Percentiles rank a stretch among this genome's conserved stretches.
These are phyloP conservation scores for Lasiosphaeria miniovina DNA, from an alignment of 495 filamentous ascomycete genomes.

Conservation along the genomic window DNA sequence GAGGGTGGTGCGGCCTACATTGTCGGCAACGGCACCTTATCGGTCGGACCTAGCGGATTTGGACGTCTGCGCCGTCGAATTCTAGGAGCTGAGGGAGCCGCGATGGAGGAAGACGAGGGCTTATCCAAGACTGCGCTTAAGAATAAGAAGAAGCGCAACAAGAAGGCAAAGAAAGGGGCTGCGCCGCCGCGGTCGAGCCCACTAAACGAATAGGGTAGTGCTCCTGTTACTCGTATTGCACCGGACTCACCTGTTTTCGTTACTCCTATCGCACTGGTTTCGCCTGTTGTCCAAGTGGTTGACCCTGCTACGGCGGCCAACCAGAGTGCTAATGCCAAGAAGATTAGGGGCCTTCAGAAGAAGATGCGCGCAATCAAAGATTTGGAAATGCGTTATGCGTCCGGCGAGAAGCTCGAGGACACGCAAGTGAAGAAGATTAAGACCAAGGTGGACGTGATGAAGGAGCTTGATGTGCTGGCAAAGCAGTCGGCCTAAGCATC, in stretches of 20 bases:
- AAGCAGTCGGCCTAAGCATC: constrained; percentile 21
- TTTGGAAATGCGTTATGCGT: constrained; percentile 89
- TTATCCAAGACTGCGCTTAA: constrained; percentile 86
- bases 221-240: no score
- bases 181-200: constrained; percentile 28
- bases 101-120: constrained; percentile 58
- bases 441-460: constrained; percentile 77
- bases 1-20: constrained; percentile 89
- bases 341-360: constrained; percentile 85
- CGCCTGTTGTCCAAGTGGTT: constrained; percentile 13
- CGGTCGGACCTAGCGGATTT: constrained; percentile 71
- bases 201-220: constrained; percentile 26
- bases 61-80: constrained; percentile 60
- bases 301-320: constrained; percentile 36
- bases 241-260: no score
- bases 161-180: constrained; percentile 77
- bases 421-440: constrained; percentile 98
- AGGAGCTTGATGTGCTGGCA: constrained; percentile 64
- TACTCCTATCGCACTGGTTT: constrained; percentile 31
- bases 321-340: constrained; percentile 71
- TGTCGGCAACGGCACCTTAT: constrained; percentile 69
- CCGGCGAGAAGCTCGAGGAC: constrained; percentile 94
- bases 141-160: constrained; percentile 99
- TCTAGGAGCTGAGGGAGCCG: constrained; percentile 51
- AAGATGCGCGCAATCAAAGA: constrained; percentile 98